phyloP scores from a whole-genome alignment of 129 eudicot species.

The Escallonia herrerae region DNA sequence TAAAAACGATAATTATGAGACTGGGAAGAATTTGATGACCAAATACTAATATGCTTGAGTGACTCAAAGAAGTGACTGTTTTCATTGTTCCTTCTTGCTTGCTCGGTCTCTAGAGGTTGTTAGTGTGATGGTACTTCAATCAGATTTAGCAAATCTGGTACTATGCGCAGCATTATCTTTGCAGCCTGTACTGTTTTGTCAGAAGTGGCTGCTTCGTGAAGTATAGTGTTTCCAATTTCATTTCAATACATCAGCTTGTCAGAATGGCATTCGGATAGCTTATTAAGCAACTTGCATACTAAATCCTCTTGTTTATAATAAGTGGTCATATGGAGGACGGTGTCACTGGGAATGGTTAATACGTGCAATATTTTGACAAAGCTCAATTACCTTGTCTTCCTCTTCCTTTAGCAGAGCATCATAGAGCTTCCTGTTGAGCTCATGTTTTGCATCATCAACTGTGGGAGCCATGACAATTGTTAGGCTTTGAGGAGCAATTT shows the following conservation, averaged over 20 bases:
- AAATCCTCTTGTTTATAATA: slow-evolving; percentile 12
- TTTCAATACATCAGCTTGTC: slow-evolving; percentile 8
- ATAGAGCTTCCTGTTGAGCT: slow-evolving; percentile 8
- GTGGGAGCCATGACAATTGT: slow-evolving; percentile 9
- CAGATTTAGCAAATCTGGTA: slow-evolving; percentile 9
- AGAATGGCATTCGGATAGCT: too few species aligned
- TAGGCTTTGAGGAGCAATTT: too few species aligned
- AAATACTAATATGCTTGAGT: too few species aligned
- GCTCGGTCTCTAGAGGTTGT: too few species aligned
- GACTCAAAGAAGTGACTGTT: too few species aligned
- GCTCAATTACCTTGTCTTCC: slow-evolving; percentile 6
- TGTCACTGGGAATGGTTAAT: slow-evolving; percentile 18
- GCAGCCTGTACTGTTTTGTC: slow-evolving; percentile 14
- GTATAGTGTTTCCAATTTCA: slow-evolving; percentile 19
- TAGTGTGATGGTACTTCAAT: too few species aligned
- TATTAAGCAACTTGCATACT: not conserved
- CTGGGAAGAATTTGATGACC: too few species aligned
- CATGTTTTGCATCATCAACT: too few species aligned
- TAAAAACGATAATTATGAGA: too few species aligned
- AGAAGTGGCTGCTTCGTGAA: slow-evolving; percentile 23
- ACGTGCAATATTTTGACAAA: slow-evolving; percentile 3
- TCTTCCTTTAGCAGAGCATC: slow-evolving; percentile 15
- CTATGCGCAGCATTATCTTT: slow-evolving; percentile 8
- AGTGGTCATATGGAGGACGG: slow-evolving; percentile 22
- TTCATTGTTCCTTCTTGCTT: too few species aligned